phyloP scores from a whole-genome alignment of 768 basidiomycete species.

The Terana coerulea region DNA sequence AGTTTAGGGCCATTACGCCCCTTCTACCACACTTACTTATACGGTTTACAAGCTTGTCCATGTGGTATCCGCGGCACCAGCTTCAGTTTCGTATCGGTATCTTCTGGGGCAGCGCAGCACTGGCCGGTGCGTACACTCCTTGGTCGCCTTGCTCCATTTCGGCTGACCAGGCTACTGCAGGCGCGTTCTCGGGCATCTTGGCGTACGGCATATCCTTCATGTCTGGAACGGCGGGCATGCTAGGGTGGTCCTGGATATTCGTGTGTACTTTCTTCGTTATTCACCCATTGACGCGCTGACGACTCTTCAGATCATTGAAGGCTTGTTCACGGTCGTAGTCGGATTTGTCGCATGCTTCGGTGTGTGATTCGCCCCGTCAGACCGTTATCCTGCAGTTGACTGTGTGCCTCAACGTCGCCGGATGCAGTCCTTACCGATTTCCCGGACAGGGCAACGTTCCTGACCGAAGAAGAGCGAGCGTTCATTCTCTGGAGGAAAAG shows the following conservation, averaged over 20 bases:
- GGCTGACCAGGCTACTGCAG: constrained; percentile 2
- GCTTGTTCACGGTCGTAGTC: constrained; percentile 54
- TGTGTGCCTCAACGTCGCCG: no score
- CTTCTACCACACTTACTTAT: no score
- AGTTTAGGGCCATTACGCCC: no score
- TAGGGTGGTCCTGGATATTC: constrained; percentile 33
- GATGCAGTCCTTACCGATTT: constrained; percentile 51
- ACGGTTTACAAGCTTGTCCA: no score
- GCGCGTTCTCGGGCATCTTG: constrained; percentile 29
- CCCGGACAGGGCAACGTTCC: constrained; percentile 52
- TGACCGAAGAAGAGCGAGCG: constrained; percentile 56
- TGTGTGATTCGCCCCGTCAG: neutral
- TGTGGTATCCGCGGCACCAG: constrained; percentile 64
- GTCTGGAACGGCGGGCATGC: constrained; percentile 24
- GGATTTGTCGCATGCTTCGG: constrained; percentile 49
- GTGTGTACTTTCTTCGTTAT: neutral
- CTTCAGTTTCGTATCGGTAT: constrained; percentile 24
- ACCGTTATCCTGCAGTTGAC: no score
- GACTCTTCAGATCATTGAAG: constrained; percentile 48
- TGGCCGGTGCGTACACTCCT: constrained; percentile 6
- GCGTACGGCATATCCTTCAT: constrained; percentile 35
- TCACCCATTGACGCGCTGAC: no score
- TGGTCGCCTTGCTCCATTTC: neutral
- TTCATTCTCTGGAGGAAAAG: constrained; percentile 42
- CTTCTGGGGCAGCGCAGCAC: constrained; percentile 10